Evolutionary conservation across 345 rosid genomes (phyloP).

Genomic region (Dipteronia dyeriana): DNA sequence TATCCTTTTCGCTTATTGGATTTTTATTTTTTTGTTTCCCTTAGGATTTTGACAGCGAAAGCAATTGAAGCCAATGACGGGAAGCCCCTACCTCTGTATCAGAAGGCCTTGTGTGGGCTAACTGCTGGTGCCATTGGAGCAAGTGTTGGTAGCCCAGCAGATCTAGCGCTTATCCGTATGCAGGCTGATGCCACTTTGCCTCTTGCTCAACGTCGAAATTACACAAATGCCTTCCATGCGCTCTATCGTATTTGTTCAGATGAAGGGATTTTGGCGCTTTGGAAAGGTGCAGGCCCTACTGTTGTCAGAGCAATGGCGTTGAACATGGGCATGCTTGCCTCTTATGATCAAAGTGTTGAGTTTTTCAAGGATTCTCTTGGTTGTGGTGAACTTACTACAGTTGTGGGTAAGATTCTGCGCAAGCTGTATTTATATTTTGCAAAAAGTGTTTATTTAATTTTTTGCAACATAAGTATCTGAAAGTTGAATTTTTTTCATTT

Average conservation of each 20-base stretch:
- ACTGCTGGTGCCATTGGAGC: conserved; percentile 99
- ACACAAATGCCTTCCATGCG: conserved; percentile 94
- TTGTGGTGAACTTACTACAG: conserved; percentile 71
- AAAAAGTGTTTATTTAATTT: not conserved
- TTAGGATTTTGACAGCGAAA: conserved; percentile 82
- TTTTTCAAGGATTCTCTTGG: conserved; percentile 79
- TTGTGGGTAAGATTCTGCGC: conserved; percentile 40
- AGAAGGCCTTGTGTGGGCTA: conserved; percentile 95
- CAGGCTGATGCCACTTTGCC: conserved; percentile 98
- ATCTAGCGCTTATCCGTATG: conserved; percentile 97
- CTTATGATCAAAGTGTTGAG: conserved; percentile 96
- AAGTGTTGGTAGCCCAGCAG: conserved; percentile 86
- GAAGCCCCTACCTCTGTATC: conserved; percentile 95
- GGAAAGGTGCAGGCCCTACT: conserved; percentile 99
- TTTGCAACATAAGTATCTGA: not conserved
- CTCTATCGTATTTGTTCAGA: conserved; percentile 77
- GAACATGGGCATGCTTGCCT: conserved; percentile 99
- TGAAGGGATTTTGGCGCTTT: conserved; percentile 94
- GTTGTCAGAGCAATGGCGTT: conserved; percentile 99
- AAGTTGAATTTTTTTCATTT: too few relatives aligned
- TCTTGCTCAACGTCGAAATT: conserved; percentile 85
- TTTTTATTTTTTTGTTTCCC: conserved; percentile 8
- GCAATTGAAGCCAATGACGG: conserved; percentile 91
- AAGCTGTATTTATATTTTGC: not conserved
- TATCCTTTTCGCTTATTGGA: conserved; percentile 5